These are phyloP conservation scores for Citrus unshiu DNA, from an alignment of 345 rosid genomes.

Conservation along the genomic window DNA sequence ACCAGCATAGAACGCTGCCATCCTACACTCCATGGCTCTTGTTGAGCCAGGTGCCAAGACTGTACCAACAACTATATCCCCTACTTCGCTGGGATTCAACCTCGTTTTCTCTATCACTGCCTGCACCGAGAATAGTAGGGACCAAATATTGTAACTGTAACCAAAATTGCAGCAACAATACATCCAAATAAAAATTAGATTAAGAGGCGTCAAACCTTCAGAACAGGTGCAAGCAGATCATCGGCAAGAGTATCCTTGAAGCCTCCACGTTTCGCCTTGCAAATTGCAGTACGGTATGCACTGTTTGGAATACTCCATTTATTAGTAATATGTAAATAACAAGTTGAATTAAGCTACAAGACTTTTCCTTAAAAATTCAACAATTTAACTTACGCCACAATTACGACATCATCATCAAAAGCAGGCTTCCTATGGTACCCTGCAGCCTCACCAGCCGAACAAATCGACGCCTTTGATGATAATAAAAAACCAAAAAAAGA, in stretches of 20 bases:
- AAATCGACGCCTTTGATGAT: conserved; percentile 47
- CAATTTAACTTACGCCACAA: conserved; percentile 71
- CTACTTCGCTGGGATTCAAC: conserved; percentile 78
- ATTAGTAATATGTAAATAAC: background rate
- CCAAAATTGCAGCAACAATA: background rate
- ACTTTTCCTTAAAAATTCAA: background rate
- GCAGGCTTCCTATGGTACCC: conserved; percentile 66
- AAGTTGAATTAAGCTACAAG: background rate
- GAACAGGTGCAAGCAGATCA: conserved; percentile 77
- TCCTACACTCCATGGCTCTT: conserved; percentile 82
- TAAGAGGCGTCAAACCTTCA: conserved; percentile 49
- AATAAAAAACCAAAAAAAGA: background rate
- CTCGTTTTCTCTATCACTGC: conserved; percentile 71
- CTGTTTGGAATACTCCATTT: conserved; percentile 27
- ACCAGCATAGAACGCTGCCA: conserved; percentile 93
- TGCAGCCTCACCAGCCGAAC: conserved; percentile 61
- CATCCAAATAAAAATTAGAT: background rate
- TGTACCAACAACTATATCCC: conserved; percentile 92
- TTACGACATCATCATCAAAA: conserved; percentile 81
- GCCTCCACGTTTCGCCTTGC: conserved; percentile 87
- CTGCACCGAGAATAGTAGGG: conserved; percentile 26
- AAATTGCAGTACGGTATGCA: conserved; percentile 85
- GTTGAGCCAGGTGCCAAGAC: conserved; percentile 84
- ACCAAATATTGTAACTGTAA: too few species aligned
- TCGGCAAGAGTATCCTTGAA: conserved; percentile 90